phyloP scores from a whole-genome alignment of 2,329 filamentous ascomycete genomes.

The Penicillium oxalicum region DNA sequence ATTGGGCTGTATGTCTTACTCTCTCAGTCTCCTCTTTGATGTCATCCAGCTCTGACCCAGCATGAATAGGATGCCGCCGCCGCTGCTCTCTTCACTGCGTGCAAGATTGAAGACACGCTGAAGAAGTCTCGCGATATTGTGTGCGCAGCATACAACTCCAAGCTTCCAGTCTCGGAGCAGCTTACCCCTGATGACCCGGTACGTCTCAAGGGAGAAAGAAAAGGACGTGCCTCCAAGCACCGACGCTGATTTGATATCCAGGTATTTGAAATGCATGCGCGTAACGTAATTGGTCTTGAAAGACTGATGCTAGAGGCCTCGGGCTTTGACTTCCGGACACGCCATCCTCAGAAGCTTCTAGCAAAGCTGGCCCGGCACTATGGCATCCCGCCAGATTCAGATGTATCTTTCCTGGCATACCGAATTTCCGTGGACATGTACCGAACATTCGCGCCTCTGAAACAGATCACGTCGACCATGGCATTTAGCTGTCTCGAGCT shows the following conservation, averaged over 20 bases:
- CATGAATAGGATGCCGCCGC: conserved; percentile 67
- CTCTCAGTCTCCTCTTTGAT: neutral
- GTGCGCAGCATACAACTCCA: conserved; percentile 82
- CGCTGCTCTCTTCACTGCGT: conserved; percentile 83
- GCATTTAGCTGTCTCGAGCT: conserved; percentile 77
- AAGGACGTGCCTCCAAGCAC: neutral
- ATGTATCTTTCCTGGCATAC: conserved; percentile 64
- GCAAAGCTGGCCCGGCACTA: conserved; percentile 68
- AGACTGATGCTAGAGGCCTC: conserved; percentile 87
- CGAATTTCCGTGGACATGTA: conserved; percentile 83
- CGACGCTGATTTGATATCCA: conserved; percentile 29
- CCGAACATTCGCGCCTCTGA: conserved; percentile 86
- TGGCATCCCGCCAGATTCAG: conserved; percentile 45
- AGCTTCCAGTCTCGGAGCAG: conserved; percentile 60
- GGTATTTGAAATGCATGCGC: conserved; percentile 73
- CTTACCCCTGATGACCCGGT: conserved; percentile 77
- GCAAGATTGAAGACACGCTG: conserved; percentile 95
- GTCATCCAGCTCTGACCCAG: conserved; percentile 1
- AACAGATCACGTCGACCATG: conserved; percentile 81
- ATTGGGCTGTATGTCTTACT: conserved; percentile 49
- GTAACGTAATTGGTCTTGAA: conserved; percentile 82
- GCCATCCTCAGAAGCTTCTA: conserved; percentile 78
- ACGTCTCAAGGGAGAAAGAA: conserved; percentile 19
- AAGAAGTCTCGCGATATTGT: conserved; percentile 95
- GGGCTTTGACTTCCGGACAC: conserved; percentile 86